Percentiles rank a stretch among this genome's conserved stretches.
Conservation (phyloP, 768 basidiomycete species). For the Boletellus ananiceps region DNA sequence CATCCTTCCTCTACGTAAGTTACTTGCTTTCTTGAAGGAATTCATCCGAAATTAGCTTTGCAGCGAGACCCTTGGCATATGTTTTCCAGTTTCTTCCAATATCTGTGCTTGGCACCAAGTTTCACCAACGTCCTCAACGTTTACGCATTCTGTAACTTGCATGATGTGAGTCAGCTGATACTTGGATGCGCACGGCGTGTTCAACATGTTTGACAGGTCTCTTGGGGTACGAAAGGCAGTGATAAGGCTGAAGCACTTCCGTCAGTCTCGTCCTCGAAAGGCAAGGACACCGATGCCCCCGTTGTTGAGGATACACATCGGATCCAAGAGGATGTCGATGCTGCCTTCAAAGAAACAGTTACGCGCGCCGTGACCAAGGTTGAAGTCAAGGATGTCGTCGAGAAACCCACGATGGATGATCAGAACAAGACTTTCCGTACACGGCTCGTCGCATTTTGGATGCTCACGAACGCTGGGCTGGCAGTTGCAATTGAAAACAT, state of each 20-base stretch:
- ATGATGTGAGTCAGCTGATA: conserved; percentile 54
- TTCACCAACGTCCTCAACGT: conserved; percentile 95
- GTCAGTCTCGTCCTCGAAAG: conserved; percentile 80
- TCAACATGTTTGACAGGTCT: conserved; percentile 45
- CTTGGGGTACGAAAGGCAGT: conserved; percentile 93
- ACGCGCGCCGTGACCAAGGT: conserved; percentile 79
- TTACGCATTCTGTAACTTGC: conserved; percentile 96
- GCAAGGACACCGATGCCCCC: conserved; percentile 64
- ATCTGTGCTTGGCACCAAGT: conserved; percentile 83
- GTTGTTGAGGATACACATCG: conserved; percentile 85
- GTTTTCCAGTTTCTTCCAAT: conserved; percentile 91
- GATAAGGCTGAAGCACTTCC: conserved; percentile 93
- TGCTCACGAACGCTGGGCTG: conserved; percentile 65
- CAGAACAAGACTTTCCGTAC: conserved; percentile 92
- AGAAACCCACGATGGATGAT: conserved; percentile 85
- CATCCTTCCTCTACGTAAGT: conserved; percentile 83
- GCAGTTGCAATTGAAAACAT: conserved; percentile 74
- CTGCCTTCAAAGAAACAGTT: conserved; percentile 88
- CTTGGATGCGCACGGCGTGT: not conserved
- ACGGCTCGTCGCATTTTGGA: conserved; percentile 79
- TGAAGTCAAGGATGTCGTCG: conserved; percentile 56
- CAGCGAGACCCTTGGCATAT: conserved; percentile 98
- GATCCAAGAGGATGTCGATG: conserved; percentile 85
- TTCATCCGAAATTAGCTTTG: conserved; percentile 5
- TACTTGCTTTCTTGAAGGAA: not conserved